Percentiles rank a stretch among this genome's conserved stretches.
Conservation (phyloP, 805 yeast genomes). For the Yarrowia divulgata region DNA sequence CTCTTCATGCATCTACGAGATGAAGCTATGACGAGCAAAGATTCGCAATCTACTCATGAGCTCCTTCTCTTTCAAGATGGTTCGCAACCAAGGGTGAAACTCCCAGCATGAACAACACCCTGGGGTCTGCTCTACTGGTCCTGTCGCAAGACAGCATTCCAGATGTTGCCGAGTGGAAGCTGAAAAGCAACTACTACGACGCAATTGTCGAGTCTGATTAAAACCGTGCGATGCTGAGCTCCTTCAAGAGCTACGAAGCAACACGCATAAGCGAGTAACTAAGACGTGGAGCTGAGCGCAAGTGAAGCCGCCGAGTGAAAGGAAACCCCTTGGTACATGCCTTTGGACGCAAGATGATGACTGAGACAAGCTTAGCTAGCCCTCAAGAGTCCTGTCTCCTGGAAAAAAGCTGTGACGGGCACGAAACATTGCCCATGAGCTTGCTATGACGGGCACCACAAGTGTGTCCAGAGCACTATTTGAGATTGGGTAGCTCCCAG, state of each 20-base stretch:
- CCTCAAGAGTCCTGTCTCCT: not conserved
- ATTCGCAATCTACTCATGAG: not conserved
- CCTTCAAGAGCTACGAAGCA: not conserved
- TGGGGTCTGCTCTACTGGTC: no score
- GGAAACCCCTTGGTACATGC: not conserved
- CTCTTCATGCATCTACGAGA: no score
- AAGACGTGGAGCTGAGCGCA: not conserved
- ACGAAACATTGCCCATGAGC: conserved; percentile 11
- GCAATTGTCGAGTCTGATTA: not conserved
- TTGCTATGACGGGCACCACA: not conserved
- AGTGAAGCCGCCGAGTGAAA: not conserved
- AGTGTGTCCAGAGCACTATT: not conserved
- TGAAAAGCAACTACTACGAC: not conserved
- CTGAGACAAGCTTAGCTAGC: conserved; percentile 1
- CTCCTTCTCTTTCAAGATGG: not conserved
- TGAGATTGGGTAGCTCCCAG: not conserved
- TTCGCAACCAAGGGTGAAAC: no score
- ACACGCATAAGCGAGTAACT: conserved; percentile 1
- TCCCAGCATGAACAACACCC: no score
- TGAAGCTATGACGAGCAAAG: not conserved
- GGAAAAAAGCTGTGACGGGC: conserved; percentile 6
- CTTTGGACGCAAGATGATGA: conserved; percentile 4
- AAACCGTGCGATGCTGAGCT: not conserved
- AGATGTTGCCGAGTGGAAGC: not conserved
- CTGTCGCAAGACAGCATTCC: not conserved